Conservation (phyloP, 2,329 filamentous ascomycete species). For the Aspergillus glaucus region DNA sequence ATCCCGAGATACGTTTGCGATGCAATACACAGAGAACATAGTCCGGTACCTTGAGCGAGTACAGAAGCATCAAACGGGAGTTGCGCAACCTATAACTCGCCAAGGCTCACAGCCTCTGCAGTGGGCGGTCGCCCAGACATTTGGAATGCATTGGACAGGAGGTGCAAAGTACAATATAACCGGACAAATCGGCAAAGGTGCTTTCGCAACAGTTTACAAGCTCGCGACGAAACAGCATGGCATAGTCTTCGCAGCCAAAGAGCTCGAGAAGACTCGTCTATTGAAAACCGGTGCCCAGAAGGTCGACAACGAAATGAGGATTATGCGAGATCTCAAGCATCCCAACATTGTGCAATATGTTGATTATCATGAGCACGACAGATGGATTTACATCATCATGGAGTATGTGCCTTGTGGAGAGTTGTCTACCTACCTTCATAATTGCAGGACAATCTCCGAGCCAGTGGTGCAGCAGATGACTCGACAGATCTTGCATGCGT, state of each 20-base stretch:
- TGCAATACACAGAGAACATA: slow-evolving; percentile 63
- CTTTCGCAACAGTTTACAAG: slow-evolving; percentile 90
- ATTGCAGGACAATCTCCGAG: slow-evolving; percentile 60
- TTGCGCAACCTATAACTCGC: slow-evolving; percentile 16
- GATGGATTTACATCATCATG: slow-evolving; percentile 93
- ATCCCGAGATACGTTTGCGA: slow-evolving; percentile 61
- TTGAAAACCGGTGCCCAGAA: slow-evolving; percentile 90
- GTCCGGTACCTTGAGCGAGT: slow-evolving; percentile 54
- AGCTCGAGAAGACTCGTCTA: slow-evolving; percentile 86
- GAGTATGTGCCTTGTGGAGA: slow-evolving; percentile 82
- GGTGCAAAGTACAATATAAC: slow-evolving; percentile 78
- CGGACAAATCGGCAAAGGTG: slow-evolving; percentile 78
- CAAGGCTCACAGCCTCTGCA: slow-evolving; percentile 25
- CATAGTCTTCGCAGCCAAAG: slow-evolving; percentile 80
- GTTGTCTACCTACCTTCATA: slow-evolving; percentile 64
- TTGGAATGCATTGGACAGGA: slow-evolving; percentile 73
- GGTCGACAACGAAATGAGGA: slow-evolving; percentile 93
- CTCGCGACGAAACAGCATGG: slow-evolving; percentile 82
- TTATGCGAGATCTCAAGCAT: slow-evolving; percentile 82
- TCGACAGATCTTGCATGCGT: slow-evolving; percentile 62
- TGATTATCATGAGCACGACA: slow-evolving; percentile 76
- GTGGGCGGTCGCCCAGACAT: slow-evolving; percentile 35
- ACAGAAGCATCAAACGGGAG: slow-evolving; percentile 18
- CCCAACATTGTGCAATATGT: slow-evolving; percentile 87
- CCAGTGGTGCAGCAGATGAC: slow-evolving; percentile 64